Conservation (phyloP, 139 green algal genomes). For the Yamagishiella unicocca region DNA sequence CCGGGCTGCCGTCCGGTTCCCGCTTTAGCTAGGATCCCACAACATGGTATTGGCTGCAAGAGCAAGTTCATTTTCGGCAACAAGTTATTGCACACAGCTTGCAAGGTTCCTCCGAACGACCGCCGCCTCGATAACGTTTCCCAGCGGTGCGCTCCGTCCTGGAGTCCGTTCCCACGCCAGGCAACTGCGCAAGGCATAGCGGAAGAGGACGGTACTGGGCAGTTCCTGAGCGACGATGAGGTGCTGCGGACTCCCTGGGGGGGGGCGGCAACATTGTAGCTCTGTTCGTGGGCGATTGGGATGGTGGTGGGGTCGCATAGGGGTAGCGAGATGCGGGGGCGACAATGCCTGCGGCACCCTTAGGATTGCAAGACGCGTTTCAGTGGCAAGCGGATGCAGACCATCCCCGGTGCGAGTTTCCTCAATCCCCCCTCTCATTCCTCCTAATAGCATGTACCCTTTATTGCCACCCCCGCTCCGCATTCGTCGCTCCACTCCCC, state of each 20-base stretch:
- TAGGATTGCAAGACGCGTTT: neutral
- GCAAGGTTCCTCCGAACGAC: too few relatives aligned
- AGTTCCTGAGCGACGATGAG: conserved; percentile 29
- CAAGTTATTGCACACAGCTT: too few relatives aligned
- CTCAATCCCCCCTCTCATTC: neutral
- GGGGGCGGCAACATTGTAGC: neutral
- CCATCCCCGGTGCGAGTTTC: neutral
- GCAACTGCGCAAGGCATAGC: too few relatives aligned
- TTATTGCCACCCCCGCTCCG: neutral
- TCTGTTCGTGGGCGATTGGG: too few relatives aligned
- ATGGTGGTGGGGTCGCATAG: neutral
- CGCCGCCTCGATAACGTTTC: too few relatives aligned
- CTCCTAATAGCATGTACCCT: neutral
- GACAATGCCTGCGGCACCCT: neutral
- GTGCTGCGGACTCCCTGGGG: neutral
- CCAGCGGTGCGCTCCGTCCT: too few relatives aligned
- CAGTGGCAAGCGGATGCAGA: neutral
- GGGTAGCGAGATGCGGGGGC: neutral
- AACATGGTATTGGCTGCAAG: too few relatives aligned
- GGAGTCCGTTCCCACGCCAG: too few relatives aligned
- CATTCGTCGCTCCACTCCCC: neutral
- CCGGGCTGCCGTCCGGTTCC: too few relatives aligned
- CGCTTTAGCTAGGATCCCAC: too few relatives aligned
- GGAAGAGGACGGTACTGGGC: neutral
- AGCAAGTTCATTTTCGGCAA: too few relatives aligned